These are phyloP conservation scores for Nitzschia sp. DNA, from an alignment of 108 stramenopile genomes.

Conservation along the genomic window DNA sequence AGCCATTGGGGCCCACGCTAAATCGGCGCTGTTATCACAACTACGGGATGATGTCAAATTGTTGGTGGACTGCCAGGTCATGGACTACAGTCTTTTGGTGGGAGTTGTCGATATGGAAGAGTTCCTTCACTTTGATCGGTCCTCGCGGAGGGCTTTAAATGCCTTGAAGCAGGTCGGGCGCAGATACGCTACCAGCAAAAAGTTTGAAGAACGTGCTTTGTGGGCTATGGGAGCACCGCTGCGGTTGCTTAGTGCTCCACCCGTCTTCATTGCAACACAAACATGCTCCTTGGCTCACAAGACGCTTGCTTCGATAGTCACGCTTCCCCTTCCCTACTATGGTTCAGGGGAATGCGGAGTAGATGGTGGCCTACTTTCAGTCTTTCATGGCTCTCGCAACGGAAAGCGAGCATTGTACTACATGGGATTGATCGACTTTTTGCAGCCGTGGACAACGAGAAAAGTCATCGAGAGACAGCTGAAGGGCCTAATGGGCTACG, in stretches of 20 bases:
- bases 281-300: slow-evolving; percentile 8
- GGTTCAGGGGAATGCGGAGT: slow-evolving; percentile 74
- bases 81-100: slow-evolving; percentile 89
- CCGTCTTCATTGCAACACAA: slow-evolving; percentile 20
- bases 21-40: slow-evolving; percentile 72
- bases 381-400: slow-evolving; percentile 55
- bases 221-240: slow-evolving; percentile 26
- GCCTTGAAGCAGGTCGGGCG: neutral
- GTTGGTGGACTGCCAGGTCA: slow-evolving; percentile 66
- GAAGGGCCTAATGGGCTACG: slow-evolving; percentile 74
- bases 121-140: neutral
- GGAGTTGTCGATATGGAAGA: slow-evolving; percentile 68
- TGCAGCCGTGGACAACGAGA: slow-evolving; percentile 81
- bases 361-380: slow-evolving; percentile 68
- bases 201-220: slow-evolving; percentile 1
- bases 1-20: slow-evolving; percentile 58
- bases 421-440: slow-evolving; percentile 89
- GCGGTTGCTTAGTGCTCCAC: slow-evolving; percentile 42
- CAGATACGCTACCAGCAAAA: neutral
- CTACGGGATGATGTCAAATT: slow-evolving; percentile 82
- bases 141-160: neutral
- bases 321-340: slow-evolving; percentile 67
- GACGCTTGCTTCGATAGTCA: slow-evolving; percentile 34
- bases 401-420: slow-evolving; percentile 71
- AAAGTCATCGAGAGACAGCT: slow-evolving; percentile 70